Percentiles rank a stretch among this genome's conserved stretches.
phyloP scores from a whole-genome alignment of 2,329 filamentous ascomycete genomes.

The Tolypocladium paradoxum region DNA sequence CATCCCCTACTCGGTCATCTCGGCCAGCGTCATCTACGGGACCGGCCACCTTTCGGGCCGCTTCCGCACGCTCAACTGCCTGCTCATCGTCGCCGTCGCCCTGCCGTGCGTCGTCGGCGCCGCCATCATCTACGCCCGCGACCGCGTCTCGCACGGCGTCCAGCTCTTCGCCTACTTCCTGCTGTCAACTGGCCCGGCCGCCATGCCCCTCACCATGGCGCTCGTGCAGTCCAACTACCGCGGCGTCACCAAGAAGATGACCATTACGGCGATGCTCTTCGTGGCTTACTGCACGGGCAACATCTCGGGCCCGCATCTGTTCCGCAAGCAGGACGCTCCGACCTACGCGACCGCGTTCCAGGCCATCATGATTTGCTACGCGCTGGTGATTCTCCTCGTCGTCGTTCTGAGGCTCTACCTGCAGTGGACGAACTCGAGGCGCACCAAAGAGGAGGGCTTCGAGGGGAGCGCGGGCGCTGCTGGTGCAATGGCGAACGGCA shows the following conservation, averaged over 20 bases:
- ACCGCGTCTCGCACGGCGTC: constrained; percentile 25
- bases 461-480: constrained; percentile 31
- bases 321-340: constrained; percentile 36
- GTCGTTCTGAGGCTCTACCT: constrained; percentile 36
- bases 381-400: constrained; percentile 33
- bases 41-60: constrained; percentile 40
- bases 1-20: constrained; percentile 46
- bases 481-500: constrained; percentile 27
- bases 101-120: constrained; percentile 40
- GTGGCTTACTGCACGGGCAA: constrained; percentile 46
- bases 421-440: constrained; percentile 29
- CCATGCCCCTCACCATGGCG: constrained; percentile 43
- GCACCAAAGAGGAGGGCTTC: constrained; percentile 32
- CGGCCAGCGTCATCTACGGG: constrained; percentile 34
- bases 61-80: constrained; percentile 38
- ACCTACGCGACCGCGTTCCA: constrained; percentile 42
- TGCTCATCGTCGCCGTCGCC: constrained; percentile 39
- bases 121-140: constrained; percentile 39
- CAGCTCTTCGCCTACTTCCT: constrained; percentile 49
- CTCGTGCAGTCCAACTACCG: constrained; percentile 45
- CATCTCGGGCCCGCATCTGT: constrained; percentile 45
- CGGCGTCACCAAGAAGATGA: constrained; percentile 50
- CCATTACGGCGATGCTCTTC: constrained; percentile 44
- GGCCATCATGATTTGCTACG: constrained; percentile 46
- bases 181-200: constrained; percentile 39